A percentile compares a stretch with the other conserved stretches of the same genome.
Evolutionary conservation across 2,329 filamentous ascomycete genomes (phyloP).

Genomic region (Ascochyta rabiei): DNA sequence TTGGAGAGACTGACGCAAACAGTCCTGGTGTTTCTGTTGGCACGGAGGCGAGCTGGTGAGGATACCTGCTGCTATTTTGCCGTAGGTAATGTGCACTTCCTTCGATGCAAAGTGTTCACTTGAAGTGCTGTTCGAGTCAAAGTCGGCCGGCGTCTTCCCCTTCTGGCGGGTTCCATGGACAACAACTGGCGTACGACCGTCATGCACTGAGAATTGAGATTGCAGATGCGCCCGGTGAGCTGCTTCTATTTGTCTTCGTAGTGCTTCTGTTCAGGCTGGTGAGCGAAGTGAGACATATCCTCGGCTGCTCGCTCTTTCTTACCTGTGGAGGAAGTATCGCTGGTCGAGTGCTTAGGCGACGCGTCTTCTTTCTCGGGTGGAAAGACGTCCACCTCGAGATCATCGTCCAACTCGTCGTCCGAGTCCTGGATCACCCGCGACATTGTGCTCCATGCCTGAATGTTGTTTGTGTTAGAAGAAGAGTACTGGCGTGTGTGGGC

Average conservation of each 20-base stretch:
- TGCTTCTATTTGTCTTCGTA: conserved; percentile 24
- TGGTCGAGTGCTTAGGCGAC: conserved; percentile 17
- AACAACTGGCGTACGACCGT: conserved; percentile 7
- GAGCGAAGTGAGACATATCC: background rate
- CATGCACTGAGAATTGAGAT: conserved; percentile 7
- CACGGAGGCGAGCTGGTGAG: conserved; percentile 9
- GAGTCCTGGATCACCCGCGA: conserved; percentile 46
- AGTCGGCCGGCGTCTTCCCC: background rate
- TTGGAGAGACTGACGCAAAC: background rate
- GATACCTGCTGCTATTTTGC: conserved; percentile 14
- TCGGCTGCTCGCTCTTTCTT: background rate
- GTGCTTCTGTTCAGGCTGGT: conserved; percentile 1
- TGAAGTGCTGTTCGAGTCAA: background rate
- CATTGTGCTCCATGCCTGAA: conserved; percentile 17
- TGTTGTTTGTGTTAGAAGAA: background rate
- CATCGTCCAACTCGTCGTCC: conserved; percentile 46
- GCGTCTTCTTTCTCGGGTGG: conserved; percentile 23
- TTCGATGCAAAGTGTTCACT: background rate
- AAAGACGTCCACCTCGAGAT: conserved; percentile 25
- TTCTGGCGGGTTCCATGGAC: background rate
- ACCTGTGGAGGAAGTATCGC: conserved; percentile 15
- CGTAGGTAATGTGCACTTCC: conserved; percentile 15
- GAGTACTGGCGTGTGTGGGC: background rate
- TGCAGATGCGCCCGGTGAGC: conserved; percentile 36
- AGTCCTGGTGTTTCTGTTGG: background rate